phyloP scores from a whole-genome alignment of 352 stramenopile species.

The Phytophthora citricola region DNA sequence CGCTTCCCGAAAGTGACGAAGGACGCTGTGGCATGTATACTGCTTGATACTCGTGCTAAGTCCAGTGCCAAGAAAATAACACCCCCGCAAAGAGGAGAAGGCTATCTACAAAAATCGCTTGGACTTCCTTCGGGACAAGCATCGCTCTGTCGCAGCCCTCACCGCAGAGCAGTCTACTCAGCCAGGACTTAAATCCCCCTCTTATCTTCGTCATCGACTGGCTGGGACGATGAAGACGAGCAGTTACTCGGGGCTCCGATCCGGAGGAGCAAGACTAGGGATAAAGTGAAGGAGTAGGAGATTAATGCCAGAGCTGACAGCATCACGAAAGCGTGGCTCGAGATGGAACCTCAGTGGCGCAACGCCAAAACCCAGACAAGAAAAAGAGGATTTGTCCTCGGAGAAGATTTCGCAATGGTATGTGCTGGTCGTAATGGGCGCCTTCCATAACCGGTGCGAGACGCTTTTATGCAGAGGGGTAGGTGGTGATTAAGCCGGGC shows the following conservation, averaged over 20 bases:
- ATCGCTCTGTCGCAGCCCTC: not conserved
- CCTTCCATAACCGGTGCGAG: no score
- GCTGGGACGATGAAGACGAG: slow-evolving; percentile 15
- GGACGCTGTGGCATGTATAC: slow-evolving; percentile 1
- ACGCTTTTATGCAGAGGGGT: no score
- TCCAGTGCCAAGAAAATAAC: not conserved
- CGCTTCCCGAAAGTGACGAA: slow-evolving; percentile 16
- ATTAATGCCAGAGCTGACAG: slow-evolving; percentile 7
- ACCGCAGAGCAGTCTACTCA: slow-evolving; percentile 8
- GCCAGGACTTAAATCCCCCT: not conserved
- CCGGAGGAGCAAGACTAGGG: not conserved
- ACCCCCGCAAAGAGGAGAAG: not conserved
- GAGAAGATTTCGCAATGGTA: not conserved
- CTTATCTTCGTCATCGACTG: slow-evolving; percentile 1
- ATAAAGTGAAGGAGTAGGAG: slow-evolving; percentile 7
- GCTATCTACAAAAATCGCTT: not conserved
- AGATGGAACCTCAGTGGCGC: slow-evolving; percentile 2
- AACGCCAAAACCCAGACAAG: slow-evolving; percentile 3
- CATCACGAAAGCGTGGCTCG: not conserved
- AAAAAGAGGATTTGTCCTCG: not conserved
- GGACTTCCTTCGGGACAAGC: not conserved
- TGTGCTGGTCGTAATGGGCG: not conserved
- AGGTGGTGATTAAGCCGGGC: no score
- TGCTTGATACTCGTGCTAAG: slow-evolving; percentile 11
- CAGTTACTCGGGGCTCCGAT: slow-evolving; percentile 8